These are phyloP conservation scores for Picea abies DNA, from an alignment of 83 land plant genomes.

Conservation along the genomic window DNA sequence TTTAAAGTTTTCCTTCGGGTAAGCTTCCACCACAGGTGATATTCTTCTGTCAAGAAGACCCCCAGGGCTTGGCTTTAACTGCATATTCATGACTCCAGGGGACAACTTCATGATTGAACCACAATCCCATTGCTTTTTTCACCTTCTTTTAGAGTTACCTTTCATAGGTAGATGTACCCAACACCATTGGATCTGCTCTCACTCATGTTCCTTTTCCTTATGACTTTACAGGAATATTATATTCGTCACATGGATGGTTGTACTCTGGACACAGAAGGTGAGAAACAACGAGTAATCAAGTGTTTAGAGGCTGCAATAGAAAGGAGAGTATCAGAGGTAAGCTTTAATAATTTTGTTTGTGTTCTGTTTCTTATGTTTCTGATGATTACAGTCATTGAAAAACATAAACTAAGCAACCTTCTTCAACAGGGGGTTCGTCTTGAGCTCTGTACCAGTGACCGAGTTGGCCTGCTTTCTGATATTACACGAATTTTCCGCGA, in stretches of 20 bases:
- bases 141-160: too few species aligned
- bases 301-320: conserved; percentile 55
- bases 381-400: background rate
- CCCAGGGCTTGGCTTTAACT: too few species aligned
- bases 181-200: background rate
- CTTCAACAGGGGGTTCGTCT: conserved; percentile 81
- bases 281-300: conserved; percentile 31
- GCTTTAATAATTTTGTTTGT: background rate
- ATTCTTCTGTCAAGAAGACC: too few species aligned
- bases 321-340: conserved; percentile 54
- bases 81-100: too few species aligned
- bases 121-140: too few species aligned
- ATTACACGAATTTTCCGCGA: conserved; percentile 69
- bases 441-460: conserved; percentile 51
- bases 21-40: too few species aligned
- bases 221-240: conserved; percentile 55
- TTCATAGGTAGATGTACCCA: background rate
- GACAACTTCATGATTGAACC: too few species aligned
- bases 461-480: conserved; percentile 75
- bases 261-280: conserved; percentile 39
- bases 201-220: background rate
- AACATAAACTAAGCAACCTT: background rate
- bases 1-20: too few species aligned
- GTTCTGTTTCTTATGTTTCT: background rate
- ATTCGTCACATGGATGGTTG: conserved; percentile 48